phyloP scores from a whole-genome alignment of 495 filamentous ascomycete species.

The Schizothecium vesticola region DNA sequence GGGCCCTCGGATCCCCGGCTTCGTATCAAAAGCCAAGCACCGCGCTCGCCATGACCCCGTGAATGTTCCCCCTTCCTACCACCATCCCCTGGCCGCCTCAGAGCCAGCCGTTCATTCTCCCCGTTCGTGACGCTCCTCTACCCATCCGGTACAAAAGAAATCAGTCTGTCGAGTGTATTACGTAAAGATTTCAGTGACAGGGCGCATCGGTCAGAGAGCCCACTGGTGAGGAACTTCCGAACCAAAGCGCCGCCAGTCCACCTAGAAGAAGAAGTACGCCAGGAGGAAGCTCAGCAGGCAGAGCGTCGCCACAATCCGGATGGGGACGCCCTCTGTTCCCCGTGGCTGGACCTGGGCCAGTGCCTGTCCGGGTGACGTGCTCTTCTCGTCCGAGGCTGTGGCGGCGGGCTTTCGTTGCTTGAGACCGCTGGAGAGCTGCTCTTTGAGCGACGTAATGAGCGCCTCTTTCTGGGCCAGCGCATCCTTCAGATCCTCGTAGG shows the following conservation, averaged over 20 bases:
- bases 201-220: not conserved
- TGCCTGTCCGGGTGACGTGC: slow-evolving; percentile 41
- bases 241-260: not conserved
- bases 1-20: not conserved
- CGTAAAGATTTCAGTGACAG: not conserved
- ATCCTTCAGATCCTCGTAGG: slow-evolving; percentile 59
- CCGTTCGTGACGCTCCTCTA: not conserved
- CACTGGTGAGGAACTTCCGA: not conserved
- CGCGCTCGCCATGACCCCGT: not conserved
- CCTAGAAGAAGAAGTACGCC: slow-evolving; percentile 88
- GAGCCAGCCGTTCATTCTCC: not conserved
- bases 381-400: slow-evolving; percentile 34
- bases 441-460: slow-evolving; percentile 62
- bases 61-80: not conserved
- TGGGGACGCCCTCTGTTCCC: slow-evolving; percentile 70
- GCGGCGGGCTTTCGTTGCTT: slow-evolving; percentile 61
- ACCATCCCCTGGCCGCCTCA: not conserved
- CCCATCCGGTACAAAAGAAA: slow-evolving; percentile 12
- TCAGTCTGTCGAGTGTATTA: not conserved
- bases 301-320: slow-evolving; percentile 74
- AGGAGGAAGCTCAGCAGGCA: slow-evolving; percentile 88
- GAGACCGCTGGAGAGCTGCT: slow-evolving; percentile 59
- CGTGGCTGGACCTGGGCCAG: slow-evolving; percentile 51
- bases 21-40: slow-evolving; percentile 3
- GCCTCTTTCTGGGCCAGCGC: slow-evolving; percentile 73